These are phyloP conservation scores for Voacanga thouarsii DNA, from an alignment of 257 asterid genomes.

Conservation along the genomic window DNA sequence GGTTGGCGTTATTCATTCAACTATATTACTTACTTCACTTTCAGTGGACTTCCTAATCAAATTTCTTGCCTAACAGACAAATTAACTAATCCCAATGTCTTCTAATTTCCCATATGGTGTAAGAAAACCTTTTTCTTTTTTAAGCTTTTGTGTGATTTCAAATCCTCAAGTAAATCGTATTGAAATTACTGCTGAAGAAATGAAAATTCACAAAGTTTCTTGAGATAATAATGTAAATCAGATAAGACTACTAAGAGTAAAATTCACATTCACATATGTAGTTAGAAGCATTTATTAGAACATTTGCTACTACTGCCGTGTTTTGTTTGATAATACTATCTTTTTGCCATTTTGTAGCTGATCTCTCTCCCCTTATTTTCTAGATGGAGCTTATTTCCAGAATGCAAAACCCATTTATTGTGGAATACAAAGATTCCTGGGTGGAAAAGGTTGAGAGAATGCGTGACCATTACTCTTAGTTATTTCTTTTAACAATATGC, in stretches of 20 bases:
- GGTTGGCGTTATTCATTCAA: conserved; percentile 41
- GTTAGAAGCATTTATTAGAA: not conserved
- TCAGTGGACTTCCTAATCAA: not conserved
- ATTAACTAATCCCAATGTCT: not conserved
- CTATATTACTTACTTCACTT: not conserved
- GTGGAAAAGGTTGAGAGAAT: conserved; percentile 71
- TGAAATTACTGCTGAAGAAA: not conserved
- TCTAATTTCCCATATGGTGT: not conserved
- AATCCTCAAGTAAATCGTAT: not conserved
- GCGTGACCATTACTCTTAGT: not conserved
- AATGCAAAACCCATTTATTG: conserved; percentile 78
- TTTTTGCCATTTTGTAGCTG: not conserved
- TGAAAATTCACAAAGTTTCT: not conserved
- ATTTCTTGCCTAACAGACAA: not conserved
- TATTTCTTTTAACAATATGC: not conserved
- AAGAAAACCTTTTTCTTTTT: not conserved
- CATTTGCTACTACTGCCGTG: not conserved
- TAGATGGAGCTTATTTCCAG: conserved; percentile 88
- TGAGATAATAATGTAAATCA: not conserved
- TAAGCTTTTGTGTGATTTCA: not conserved
- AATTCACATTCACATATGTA: not conserved
- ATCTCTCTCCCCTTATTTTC: conserved; percentile 20
- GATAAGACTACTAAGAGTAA: not conserved
- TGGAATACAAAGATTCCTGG: conserved; percentile 97
- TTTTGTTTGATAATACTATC: conserved; percentile 1